Evolutionary conservation across 75 land plant species (phyloP), one percentile per base, ranked within the genome.

Genomic region (Ceratopteris richardii): DNA sequence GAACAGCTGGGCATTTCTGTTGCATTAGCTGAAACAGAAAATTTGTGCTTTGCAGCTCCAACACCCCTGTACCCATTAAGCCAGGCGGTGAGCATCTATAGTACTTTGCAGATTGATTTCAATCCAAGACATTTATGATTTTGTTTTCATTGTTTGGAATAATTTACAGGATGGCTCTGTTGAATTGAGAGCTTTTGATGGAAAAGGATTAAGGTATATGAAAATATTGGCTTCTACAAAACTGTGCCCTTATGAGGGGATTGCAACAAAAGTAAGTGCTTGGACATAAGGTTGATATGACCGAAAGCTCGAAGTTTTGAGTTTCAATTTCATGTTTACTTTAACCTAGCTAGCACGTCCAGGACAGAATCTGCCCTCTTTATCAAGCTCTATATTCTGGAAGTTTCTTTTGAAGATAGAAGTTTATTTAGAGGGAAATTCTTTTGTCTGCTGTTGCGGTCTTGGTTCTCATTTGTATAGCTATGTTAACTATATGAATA

Each of bases 201-300:
- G 37, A 43, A 70, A 77, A 55, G 77, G 75, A 2, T 66, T 69
- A 72, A 29, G 60, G 78, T 66, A 65, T 75, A 54, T 26, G 24
- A 82, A 72, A 29, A 60, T 95, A 21, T 75, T 90, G 57, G 66
- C 83, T 61, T 74, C 89, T 21, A 76, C 81, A 55, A 80, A 85
- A 57, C 74, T 84, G 51, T 82, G 83, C 60, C 83, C 92, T 6
- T 80, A 72, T 58, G 81, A 71, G 26, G 80, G 85, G 71, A 77
- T 83, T 10, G 88, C 87, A 27, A 87, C 97, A 51, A 81, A 95
- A 97, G 99, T 94, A 75, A 14, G n/a, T n/a, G n/a, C n/a, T n/a
- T n/a, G n/a, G n/a, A n/a, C n/a, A 25, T 43, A 21, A 40, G 41
- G 40, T n/a, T n/a, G n/a, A n/a, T n/a, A n/a, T n/a, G n/a, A n/a